Percentiles rank a stretch among this genome's conserved stretches.
Conservation (phyloP, 257 asterid genomes). For the Ajuga chamaepitys region DNA sequence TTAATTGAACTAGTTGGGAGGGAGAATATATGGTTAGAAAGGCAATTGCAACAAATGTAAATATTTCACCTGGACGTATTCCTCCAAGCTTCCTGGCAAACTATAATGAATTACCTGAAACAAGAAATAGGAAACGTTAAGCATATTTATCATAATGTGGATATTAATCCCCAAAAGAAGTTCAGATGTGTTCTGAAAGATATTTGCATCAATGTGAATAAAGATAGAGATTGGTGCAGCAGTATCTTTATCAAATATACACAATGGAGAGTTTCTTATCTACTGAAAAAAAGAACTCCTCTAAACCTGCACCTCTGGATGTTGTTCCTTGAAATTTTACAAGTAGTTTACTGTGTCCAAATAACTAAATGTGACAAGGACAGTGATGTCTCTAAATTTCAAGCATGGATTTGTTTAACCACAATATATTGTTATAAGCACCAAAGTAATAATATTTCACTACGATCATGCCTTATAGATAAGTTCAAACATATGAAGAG, state of each 20-base stretch:
- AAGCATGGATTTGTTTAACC: background rate
- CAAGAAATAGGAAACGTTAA: constrained; percentile 11
- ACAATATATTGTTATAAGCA: background rate
- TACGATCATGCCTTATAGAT: background rate
- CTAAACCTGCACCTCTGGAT: background rate
- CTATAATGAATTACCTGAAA: constrained; percentile 90
- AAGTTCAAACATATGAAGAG: constrained; percentile 6
- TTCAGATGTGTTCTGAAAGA: background rate
- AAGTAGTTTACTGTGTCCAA: background rate
- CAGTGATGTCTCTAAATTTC: background rate
- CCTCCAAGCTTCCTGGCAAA: constrained; percentile 97
- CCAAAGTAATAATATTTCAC: background rate
- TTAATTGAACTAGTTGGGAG: constrained; percentile 14
- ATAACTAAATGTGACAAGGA: background rate
- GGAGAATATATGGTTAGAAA: background rate
- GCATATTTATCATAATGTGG: constrained; percentile 4
- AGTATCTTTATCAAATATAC: background rate
- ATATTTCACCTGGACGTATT: constrained; percentile 78
- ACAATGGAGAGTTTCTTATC: background rate
- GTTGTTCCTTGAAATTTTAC: background rate
- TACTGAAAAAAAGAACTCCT: background rate
- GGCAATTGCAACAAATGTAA: background rate
- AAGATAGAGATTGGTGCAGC: background rate
- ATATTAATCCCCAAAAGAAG: background rate
- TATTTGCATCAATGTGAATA: background rate